Conservation (phyloP, 352 stramenopile species). For the Chrysophaeum taylorii region DNA sequence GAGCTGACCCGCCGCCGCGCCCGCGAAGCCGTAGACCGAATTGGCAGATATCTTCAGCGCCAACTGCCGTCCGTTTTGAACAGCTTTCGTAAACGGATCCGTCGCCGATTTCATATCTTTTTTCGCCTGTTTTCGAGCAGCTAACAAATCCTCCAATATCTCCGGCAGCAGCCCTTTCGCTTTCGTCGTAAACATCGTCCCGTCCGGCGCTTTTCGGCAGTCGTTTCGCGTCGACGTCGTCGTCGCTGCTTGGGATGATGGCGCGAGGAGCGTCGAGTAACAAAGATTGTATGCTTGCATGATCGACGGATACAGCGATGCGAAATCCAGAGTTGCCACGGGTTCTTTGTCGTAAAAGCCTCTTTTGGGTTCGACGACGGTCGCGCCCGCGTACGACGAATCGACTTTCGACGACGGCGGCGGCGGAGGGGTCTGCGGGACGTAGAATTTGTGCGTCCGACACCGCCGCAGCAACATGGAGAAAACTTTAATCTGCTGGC, state of each 20-base stretch:
- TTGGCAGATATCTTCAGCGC: conserved; percentile 94
- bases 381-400: conserved; percentile 98
- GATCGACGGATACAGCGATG: conserved; percentile 99
- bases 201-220: conserved; percentile 55
- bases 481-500: conserved; percentile 98
- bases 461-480: conserved; percentile 97
- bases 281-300: conserved; percentile 99
- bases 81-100: conserved; percentile 94
- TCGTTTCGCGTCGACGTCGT: conserved; percentile 41
- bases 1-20: conserved; percentile 92
- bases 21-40: conserved; percentile 99
- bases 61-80: conserved; percentile 95
- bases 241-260: too few relatives aligned
- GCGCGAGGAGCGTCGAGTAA: conserved; percentile 95
- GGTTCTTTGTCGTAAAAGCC: conserved; percentile 95
- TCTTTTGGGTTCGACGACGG: conserved; percentile 97
- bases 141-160: conserved; percentile 95
- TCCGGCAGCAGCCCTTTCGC: conserved; percentile 93
- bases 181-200: conserved; percentile 72
- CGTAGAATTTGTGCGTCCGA: conserved; percentile 77
- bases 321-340: conserved; percentile 98
- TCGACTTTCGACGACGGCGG: too few relatives aligned
- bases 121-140: conserved; percentile 93
- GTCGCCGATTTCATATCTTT: conserved; percentile 97
- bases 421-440: conserved; percentile 80